Percentiles rank a stretch among this genome's conserved stretches.
Evolutionary conservation across 176 grass and related monocot genomes (phyloP).

Genomic region (Poa annua): DNA sequence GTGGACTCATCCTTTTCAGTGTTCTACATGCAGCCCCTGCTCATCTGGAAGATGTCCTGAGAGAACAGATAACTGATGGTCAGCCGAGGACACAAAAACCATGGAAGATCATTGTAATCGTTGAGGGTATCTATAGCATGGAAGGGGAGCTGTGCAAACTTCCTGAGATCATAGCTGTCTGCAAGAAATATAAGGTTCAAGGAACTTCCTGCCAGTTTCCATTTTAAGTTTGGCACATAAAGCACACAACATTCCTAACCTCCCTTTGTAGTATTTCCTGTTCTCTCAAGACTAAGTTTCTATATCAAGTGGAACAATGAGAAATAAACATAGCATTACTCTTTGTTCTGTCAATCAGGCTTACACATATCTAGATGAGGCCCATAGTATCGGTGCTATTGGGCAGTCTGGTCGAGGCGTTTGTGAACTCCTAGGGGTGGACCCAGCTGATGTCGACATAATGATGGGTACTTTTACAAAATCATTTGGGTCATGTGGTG

Average conservation of each 20-base stretch:
- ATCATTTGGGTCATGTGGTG: slow-evolving; percentile 85
- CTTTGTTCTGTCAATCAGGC: slow-evolving; percentile 48
- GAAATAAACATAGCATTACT: background rate
- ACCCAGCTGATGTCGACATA: slow-evolving; percentile 77
- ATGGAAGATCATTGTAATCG: slow-evolving; percentile 94
- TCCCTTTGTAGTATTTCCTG: slow-evolving; percentile 12
- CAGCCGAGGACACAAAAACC: slow-evolving; percentile 74
- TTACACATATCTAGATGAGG: slow-evolving; percentile 91
- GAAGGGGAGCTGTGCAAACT: slow-evolving; percentile 89
- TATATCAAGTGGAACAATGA: background rate
- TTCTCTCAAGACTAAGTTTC: slow-evolving; percentile 8
- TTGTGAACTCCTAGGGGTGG: slow-evolving; percentile 86
- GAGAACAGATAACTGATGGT: slow-evolving; percentile 73
- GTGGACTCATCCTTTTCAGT: background rate
- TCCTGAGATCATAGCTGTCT: slow-evolving; percentile 78
- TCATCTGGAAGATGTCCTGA: slow-evolving; percentile 83
- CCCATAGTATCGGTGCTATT: slow-evolving; percentile 82
- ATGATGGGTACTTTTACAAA: slow-evolving; percentile 97
- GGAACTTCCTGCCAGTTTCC: slow-evolving; percentile 18
- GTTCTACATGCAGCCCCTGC: slow-evolving; percentile 52
- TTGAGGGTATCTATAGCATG: slow-evolving; percentile 96
- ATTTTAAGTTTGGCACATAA: background rate
- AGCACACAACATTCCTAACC: background rate
- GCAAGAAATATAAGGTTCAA: slow-evolving; percentile 89
- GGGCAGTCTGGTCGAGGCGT: slow-evolving; percentile 82